A percentile compares a stretch with the other conserved stretches of the same genome.
Conservation (phyloP, 2,329 filamentous ascomycete genomes). For the Exophiala alcalophila region DNA sequence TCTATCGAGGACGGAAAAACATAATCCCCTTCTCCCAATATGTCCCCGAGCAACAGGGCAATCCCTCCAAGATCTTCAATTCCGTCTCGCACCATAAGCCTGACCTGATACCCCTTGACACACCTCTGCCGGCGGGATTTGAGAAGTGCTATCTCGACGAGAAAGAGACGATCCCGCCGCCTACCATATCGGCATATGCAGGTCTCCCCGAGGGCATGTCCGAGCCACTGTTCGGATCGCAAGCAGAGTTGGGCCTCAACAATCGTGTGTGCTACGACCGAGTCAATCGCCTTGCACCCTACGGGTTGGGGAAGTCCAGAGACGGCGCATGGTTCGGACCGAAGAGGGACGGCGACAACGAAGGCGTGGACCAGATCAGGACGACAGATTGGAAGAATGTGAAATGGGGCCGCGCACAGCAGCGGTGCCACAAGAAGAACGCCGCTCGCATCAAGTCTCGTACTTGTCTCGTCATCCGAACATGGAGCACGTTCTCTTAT, state of each 20-base stretch:
- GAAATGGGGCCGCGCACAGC: conserved; percentile 69
- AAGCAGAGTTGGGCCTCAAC: conserved; percentile 59
- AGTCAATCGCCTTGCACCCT: conserved; percentile 64
- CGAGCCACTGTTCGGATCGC: conserved; percentile 61
- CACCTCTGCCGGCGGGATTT: conserved; percentile 1
- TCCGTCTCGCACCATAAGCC: conserved; percentile 4
- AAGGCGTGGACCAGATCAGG: conserved; percentile 24
- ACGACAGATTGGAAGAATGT: conserved; percentile 57
- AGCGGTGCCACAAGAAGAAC: conserved; percentile 64
- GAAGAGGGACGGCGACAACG: conserved; percentile 20
- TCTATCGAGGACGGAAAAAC: conserved; percentile 22
- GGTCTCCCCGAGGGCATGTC: conserved; percentile 28
- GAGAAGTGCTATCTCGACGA: conserved; percentile 25
- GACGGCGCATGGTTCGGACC: conserved; percentile 31
- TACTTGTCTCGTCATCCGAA: conserved; percentile 28
- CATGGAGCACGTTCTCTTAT: conserved; percentile 29
- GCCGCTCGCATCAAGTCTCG: conserved; percentile 42
- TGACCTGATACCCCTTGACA: conserved; percentile 7
- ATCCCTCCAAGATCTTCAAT: conserved; percentile 12
- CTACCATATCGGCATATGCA: conserved; percentile 23
- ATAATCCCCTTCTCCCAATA: conserved; percentile 25
- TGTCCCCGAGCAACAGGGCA: conserved; percentile 23
- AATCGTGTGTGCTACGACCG: conserved; percentile 65
- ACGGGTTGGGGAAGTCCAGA: conserved; percentile 36
- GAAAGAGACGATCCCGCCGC: conserved; percentile 19